A percentile compares a stretch with the other conserved stretches of the same genome.
Evolutionary conservation across 2,329 filamentous ascomycete species (phyloP).

Genomic region (Penicillium digitatum): DNA sequence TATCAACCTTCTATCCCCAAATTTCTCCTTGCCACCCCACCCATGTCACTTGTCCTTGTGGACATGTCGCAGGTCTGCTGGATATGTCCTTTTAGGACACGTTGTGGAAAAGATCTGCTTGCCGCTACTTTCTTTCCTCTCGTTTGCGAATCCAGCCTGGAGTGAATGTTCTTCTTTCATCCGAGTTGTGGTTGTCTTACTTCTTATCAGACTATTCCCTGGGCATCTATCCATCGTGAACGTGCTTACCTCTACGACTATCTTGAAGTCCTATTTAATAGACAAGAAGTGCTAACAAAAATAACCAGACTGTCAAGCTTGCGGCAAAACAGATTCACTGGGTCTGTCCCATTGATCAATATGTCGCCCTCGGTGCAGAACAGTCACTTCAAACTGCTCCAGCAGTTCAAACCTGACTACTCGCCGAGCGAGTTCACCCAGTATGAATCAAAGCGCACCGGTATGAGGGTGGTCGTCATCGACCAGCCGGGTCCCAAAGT

Average conservation of each 20-base stretch:
- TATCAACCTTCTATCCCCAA: constrained; percentile 6
- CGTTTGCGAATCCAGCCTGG: neutral
- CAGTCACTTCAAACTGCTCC: constrained; percentile 72
- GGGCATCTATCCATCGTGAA: neutral
- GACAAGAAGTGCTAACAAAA: constrained; percentile 17
- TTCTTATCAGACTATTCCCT: neutral
- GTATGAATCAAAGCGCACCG: constrained; percentile 92
- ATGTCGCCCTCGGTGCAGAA: constrained; percentile 55
- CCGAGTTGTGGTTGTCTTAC: neutral
- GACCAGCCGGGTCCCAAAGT: constrained; percentile 93
- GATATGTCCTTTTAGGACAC: constrained; percentile 7
- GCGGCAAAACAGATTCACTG: constrained; percentile 20
- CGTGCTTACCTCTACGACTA: neutral
- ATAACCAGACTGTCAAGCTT: constrained; percentile 20
- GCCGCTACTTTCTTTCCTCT: neutral
- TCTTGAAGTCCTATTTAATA: neutral
- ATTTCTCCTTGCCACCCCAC: constrained; percentile 18
- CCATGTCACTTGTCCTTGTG: constrained; percentile 11
- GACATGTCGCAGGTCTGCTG: constrained; percentile 5
- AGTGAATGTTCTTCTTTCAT: neutral
- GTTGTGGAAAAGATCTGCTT: neutral
- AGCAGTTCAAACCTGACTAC: constrained; percentile 85
- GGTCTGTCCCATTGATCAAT: constrained; percentile 29
- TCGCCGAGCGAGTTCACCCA: constrained; percentile 83
- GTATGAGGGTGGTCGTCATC: constrained; percentile 89